Conservation (phyloP, 2,329 filamentous ascomycete genomes). For the Xylariaceae sp. region DNA sequence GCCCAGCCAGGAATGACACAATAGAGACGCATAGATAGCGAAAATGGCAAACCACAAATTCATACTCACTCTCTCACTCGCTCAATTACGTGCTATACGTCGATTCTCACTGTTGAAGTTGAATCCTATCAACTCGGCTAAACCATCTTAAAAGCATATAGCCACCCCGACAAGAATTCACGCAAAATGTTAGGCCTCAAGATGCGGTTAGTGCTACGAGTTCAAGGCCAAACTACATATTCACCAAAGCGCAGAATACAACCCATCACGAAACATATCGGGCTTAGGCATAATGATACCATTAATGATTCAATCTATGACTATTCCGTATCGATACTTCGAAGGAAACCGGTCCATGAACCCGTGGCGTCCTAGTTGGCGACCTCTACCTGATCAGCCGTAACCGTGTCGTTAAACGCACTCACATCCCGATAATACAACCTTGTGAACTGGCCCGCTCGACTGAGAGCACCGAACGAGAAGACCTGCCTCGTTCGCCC, state of each 20-base stretch:
- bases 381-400: constrained; percentile 11
- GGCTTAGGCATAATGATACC: background rate
- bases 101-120: too few species aligned
- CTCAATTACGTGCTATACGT: too few species aligned
- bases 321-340: background rate
- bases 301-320: background rate
- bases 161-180: too few species aligned
- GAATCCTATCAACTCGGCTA: too few species aligned
- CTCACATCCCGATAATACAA: constrained; percentile 56
- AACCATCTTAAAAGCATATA: too few species aligned
- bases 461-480: constrained; percentile 45
- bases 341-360: background rate
- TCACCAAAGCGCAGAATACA: too few species aligned
- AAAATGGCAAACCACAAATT: background rate
- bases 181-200: too few species aligned
- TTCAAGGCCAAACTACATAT: too few species aligned
- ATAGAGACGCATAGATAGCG: constrained; percentile 1
- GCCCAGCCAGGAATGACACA: background rate
- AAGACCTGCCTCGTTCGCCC: constrained; percentile 57
- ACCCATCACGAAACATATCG: too few species aligned
- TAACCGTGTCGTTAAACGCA: constrained; percentile 31
- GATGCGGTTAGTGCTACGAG: too few species aligned
- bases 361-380: background rate
- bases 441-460: constrained; percentile 32
- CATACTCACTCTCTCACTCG: too few species aligned